phyloP scores from a whole-genome alignment of 768 basidiomycete genomes.

The Gymnopilus dilepis region DNA sequence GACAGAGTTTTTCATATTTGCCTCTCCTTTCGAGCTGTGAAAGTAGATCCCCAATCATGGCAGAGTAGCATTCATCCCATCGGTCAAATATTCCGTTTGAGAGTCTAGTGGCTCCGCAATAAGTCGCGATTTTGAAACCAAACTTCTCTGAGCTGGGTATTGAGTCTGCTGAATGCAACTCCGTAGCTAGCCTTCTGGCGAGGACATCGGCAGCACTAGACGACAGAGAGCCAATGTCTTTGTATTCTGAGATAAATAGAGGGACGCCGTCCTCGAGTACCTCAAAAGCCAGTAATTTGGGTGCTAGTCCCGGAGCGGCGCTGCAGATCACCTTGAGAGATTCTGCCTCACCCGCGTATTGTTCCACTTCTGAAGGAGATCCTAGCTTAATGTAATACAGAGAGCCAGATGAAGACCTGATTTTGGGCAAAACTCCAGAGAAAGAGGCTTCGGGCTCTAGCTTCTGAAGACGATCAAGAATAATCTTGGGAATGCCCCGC shows the following conservation, averaged over 20 bases:
- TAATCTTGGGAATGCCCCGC: constrained; percentile 29
- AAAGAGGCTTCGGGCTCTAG: constrained; percentile 60
- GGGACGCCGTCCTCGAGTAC: constrained; percentile 47
- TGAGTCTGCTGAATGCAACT: constrained; percentile 65
- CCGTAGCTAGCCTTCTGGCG: constrained; percentile 66
- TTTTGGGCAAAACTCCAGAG: constrained; percentile 45
- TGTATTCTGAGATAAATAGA: constrained; percentile 80
- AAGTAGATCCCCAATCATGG: constrained; percentile 65
- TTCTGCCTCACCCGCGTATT: constrained; percentile 71
- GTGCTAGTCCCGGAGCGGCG: constrained; percentile 74
- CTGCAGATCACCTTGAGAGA: constrained; percentile 65
- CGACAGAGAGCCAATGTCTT: constrained; percentile 55
- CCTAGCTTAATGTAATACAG: constrained; percentile 72
- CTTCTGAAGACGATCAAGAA: constrained; percentile 50
- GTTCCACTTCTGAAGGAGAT: constrained; percentile 55
- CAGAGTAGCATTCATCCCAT: constrained; percentile 73
- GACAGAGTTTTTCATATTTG: constrained; percentile 49
- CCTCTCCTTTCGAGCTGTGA: constrained; percentile 45
- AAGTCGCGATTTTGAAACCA: constrained; percentile 78
- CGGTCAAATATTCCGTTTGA: constrained; percentile 74
- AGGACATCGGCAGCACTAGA: constrained; percentile 51
- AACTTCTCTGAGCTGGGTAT: constrained; percentile 47
- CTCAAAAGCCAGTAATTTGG: constrained; percentile 58
- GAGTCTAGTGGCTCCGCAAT: constrained; percentile 74
- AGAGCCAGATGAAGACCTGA: constrained; percentile 61